Evolutionary conservation across 352 stramenopile species (phyloP), one percentile per base, ranked within the genome.

Genomic region (Globisporangium radiosum): DNA sequence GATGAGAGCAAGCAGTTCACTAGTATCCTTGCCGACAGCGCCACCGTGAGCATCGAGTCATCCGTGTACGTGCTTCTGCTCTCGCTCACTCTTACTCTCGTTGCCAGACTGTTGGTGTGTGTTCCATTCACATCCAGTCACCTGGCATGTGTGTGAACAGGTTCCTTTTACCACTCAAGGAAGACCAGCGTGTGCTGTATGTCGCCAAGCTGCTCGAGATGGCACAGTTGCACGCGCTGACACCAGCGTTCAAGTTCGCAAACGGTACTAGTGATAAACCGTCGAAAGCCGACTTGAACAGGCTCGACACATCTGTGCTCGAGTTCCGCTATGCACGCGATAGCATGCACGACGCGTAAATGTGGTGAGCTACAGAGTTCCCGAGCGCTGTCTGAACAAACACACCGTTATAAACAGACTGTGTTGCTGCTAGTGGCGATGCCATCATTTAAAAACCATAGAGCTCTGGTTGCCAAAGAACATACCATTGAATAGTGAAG

Each of bases 201-300:
- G 73, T 90, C 50, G 60, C 68, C 15, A 94, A 90, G 49, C 45
- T 94, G 8, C 45, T 86, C 10, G 78, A 90, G 47, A 88, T 87
- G 74, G 62, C 77, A 0, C 19, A 63, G 0, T 6, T 62, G 0
- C 68, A 78, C 17, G 59, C 54, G 0, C 63, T 91, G 5, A 51
- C 73, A n/a, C 67, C 74, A 9, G 51, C 44, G 8, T 82, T 82
- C 54, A 54, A 51, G 7, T 78, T 78, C 25, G 17, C 63, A 1
- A 62, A 62, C 44, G 71, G 65, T 33, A 62, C 49, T 8, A 56
- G 52, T n/a, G 45, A 60, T 0, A 48, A 61, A 1, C 75, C 76
- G 0, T 69, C 60, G 25, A 73, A 70, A 39, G 65, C 77, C 17
- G 83, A 90, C 50, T 63, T 88, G 57, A 52, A 59, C 37, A 60